These are phyloP conservation scores for Metschnikowia rubicola DNA, from an alignment of 805 yeast genomes.

Conservation along the genomic window DNA sequence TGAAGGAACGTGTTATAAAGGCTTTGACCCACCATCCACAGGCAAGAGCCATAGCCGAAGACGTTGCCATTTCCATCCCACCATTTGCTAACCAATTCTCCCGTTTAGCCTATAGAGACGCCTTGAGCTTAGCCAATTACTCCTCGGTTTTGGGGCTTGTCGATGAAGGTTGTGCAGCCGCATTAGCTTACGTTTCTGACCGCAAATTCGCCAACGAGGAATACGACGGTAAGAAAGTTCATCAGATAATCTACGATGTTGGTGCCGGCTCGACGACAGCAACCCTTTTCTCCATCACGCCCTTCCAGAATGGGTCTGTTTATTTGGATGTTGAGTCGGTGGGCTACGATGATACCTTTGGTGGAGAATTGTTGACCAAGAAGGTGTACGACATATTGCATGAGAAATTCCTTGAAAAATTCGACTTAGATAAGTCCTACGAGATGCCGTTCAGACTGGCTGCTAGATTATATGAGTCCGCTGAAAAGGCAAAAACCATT, in stretches of 20 bases:
- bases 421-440: constrained; percentile 36
- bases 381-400: constrained; percentile 59
- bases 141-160: constrained; percentile 60
- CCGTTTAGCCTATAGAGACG: constrained; percentile 68
- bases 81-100: constrained; percentile 61
- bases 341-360: constrained; percentile 63
- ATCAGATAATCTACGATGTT: constrained; percentile 78
- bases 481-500: constrained; percentile 85
- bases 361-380: constrained; percentile 74
- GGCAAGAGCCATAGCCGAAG: constrained; percentile 51
- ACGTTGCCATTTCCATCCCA: constrained; percentile 76
- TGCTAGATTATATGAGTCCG: constrained; percentile 70
- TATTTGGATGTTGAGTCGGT: constrained; percentile 65
- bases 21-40: constrained; percentile 51
- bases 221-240: constrained; percentile 38
- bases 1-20: constrained; percentile 59
- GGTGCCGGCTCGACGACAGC: constrained; percentile 93
- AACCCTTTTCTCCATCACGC: constrained; percentile 66
- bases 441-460: constrained; percentile 55
- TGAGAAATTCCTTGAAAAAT: constrained; percentile 50
- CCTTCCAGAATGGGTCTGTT: constrained; percentile 39
- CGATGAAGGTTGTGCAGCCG: constrained; percentile 91
- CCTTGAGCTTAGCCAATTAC: constrained; percentile 67
- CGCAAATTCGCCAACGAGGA: constrained; percentile 38
- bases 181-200: constrained; percentile 70